A percentile compares a stretch with the other conserved stretches of the same genome.
phyloP scores from a whole-genome alignment of 495 filamentous ascomycete species.

The Xylaria cubensis region DNA sequence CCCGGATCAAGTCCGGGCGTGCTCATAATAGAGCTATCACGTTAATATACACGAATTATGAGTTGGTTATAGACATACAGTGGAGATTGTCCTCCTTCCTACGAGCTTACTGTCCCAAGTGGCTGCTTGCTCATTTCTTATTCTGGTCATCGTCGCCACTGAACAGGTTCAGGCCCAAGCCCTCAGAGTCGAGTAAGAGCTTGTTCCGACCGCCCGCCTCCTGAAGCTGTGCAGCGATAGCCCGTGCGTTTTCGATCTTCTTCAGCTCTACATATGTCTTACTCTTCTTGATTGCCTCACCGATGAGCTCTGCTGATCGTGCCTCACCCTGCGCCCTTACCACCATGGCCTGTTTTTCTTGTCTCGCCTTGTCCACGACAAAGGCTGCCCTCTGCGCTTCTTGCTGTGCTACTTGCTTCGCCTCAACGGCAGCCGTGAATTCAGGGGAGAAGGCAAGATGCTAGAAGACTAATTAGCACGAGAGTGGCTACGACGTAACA shows the following conservation, averaged over 20 bases:
- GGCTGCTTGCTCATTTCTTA: conserved; percentile 40
- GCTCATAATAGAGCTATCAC: background rate
- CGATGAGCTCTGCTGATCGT: conserved; percentile 95
- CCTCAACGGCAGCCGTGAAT: conserved; percentile 98
- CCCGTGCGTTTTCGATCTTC: conserved; percentile 94
- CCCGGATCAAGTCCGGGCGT: background rate
- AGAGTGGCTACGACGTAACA: background rate
- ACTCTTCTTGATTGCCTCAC: conserved; percentile 99
- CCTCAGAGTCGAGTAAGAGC: conserved; percentile 87
- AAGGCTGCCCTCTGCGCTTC: conserved; percentile 97
- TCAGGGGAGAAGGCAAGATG: conserved; percentile 99
- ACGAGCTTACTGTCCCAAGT: conserved; percentile 15
- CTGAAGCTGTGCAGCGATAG: conserved; percentile 83
- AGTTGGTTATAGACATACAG: conserved; percentile 47
- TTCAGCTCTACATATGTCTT: conserved; percentile 95
- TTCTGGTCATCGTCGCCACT: conserved; percentile 53
- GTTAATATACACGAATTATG: conserved; percentile 40
- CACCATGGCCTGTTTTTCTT: conserved; percentile 99
- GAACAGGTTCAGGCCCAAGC: conserved; percentile 88
- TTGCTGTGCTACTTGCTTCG: conserved; percentile 98
- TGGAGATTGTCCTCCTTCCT: conserved; percentile 45
- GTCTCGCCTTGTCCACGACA: conserved; percentile 96
- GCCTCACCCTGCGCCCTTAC: conserved; percentile 99
- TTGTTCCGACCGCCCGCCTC: conserved; percentile 90
- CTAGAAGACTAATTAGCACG: conserved; percentile 52